Percentiles rank a stretch among this genome's conserved stretches.
Conservation (phyloP, 371 early-diverging fungal genomes). For the Entomophthora muscae region DNA sequence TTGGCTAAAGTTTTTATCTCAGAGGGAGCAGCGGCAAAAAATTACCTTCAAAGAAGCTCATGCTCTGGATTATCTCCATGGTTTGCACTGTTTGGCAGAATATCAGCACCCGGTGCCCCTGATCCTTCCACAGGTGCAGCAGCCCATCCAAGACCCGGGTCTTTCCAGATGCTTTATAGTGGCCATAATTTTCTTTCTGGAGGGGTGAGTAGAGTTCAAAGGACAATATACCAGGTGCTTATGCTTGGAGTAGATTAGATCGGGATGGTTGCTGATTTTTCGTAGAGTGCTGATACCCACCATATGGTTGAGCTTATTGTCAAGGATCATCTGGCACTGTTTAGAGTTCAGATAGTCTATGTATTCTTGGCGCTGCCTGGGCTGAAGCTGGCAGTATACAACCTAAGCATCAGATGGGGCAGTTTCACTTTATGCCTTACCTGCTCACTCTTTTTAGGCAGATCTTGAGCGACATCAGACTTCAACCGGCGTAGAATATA, state of each 20-base stretch:
- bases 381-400: slow-evolving; percentile 79
- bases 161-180: slow-evolving; percentile 50
- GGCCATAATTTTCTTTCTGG: slow-evolving; percentile 2
- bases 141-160: slow-evolving; percentile 71
- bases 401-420: slow-evolving; percentile 17
- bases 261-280: slow-evolving; percentile 97
- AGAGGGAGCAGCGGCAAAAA: slow-evolving; percentile 2
- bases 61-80: slow-evolving; percentile 81
- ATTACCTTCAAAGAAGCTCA: slow-evolving; percentile 23
- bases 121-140: slow-evolving; percentile 67
- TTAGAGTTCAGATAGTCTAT: slow-evolving; percentile 46
- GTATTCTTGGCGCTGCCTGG: slow-evolving; percentile 60
- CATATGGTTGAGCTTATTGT: slow-evolving; percentile 67
- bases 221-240: slow-evolving; percentile 15
- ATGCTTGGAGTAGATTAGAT: slow-evolving; percentile 30
- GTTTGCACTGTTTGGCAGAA: slow-evolving; percentile 95
- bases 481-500: slow-evolving; percentile 90
- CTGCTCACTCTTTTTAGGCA: slow-evolving; percentile 89
- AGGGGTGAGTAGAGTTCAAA: background rate
- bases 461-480: slow-evolving; percentile 72
- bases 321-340: slow-evolving; percentile 56
- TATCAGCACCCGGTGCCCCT: slow-evolving; percentile 75
- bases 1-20: slow-evolving; percentile 8
- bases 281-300: slow-evolving; percentile 86
- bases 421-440: too few relatives aligned